Evolutionary conservation across 768 basidiomycete species (phyloP).

Genomic region (Glaciozyma martinii): DNA sequence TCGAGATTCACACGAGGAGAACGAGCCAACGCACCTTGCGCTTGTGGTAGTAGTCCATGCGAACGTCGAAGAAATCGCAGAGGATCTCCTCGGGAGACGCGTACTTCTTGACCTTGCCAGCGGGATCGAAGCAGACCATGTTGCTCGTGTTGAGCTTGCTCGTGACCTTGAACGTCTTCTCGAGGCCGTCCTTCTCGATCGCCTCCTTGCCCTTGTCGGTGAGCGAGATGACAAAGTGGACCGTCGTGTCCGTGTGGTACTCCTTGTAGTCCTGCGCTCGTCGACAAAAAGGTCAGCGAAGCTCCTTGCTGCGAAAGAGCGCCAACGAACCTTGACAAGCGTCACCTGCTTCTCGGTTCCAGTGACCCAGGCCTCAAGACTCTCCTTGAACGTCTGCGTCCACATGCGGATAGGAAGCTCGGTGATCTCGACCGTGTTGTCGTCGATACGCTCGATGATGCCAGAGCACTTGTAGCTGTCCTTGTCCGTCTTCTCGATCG

Average conservation of each 20-base stretch:
- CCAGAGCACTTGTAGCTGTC: constrained; percentile 76
- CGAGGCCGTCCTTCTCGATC: constrained; percentile 78
- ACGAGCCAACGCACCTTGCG: constrained; percentile 59
- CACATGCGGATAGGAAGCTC: constrained; percentile 92
- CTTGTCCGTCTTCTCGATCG: constrained; percentile 60
- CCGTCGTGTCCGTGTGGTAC: constrained; percentile 82
- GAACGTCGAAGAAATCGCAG: constrained; percentile 81
- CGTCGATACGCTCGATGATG: constrained; percentile 61
- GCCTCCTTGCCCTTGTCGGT: constrained; percentile 67
- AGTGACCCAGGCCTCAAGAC: constrained; percentile 72
- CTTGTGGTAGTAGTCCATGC: constrained; percentile 86
- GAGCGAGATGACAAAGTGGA: constrained; percentile 82
- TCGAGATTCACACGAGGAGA: neutral
- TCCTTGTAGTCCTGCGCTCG: constrained; percentile 81
- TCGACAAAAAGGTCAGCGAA: neutral
- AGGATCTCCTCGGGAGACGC: constrained; percentile 79
- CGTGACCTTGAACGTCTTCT: constrained; percentile 84
- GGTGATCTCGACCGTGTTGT: constrained; percentile 85
- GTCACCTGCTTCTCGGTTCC: constrained; percentile 59
- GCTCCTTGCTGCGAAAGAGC: neutral
- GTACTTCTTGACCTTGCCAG: constrained; percentile 93
- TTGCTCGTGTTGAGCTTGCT: constrained; percentile 73
- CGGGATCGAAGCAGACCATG: constrained; percentile 98
- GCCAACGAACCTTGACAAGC: neutral
- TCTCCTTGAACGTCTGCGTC: constrained; percentile 87